Base-by-base conservation (phyloP, 345 rosid species). In the Clarkia xantiana region DNA sequence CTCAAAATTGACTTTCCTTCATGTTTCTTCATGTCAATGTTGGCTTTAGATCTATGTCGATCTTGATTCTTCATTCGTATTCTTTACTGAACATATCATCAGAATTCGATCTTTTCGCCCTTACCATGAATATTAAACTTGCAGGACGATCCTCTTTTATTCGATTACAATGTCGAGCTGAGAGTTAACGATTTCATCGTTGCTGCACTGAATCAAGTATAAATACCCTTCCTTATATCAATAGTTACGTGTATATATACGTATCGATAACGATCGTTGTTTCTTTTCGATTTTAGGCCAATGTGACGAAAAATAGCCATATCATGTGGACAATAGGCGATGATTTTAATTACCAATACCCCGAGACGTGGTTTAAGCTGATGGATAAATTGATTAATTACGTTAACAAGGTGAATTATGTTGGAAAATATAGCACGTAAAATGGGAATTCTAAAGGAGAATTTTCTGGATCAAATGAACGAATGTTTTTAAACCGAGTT, bases 301-400 rank as follows among this genome's bases (percentile, higher is more conserved):
- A 78, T 55, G 86, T 88, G 54, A 88, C 73, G 6, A 65, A 82
- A 56, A 79, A 76, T 38, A 81, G 78, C 63, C 93, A 88, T 63
- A 75, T 88, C 18, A 84, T 88, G 97, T 88, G 94, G 97, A 88
- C 97, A 23, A 88, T 88, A 94, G 97, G 97, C 45, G 91, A 84
- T 61, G 97, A 88, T 73, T 88, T 88, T 67, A 73, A 74, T 69
- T 84, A 88, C 74, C 93, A 84, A 74, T 84, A 71, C 46, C 91
- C 97, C 9, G 94, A 88, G 66, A 71, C 88, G 51, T 88, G 94
- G 94, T 88, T 81, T 81, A 79, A 71, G 68, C 77, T 84, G 73
- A 88, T 88, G 94, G 97, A 81, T 74, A 79, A 81, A 68, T 53
- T 88, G 13, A 81, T 88, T 63, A 84, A 84, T 72, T 65, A 88